Percentiles rank a stretch among this genome's conserved stretches.
Conservation (phyloP, 495 filamentous ascomycete species). For the Trichoderma orchidacearum region DNA sequence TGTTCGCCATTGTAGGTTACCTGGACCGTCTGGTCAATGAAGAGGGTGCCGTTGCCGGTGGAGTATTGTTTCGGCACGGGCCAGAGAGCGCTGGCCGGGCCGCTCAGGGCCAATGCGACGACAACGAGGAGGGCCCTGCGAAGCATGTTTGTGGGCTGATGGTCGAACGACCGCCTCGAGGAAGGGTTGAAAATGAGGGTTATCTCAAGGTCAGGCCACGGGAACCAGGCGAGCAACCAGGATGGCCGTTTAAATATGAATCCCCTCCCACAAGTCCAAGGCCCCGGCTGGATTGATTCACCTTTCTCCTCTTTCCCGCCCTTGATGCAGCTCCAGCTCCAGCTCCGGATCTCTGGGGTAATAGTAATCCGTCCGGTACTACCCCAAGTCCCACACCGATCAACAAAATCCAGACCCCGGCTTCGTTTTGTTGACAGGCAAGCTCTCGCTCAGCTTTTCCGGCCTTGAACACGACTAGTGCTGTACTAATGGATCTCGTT, state of each 20-base stretch:
- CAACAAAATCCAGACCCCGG: background rate
- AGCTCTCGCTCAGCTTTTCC: too few relatives aligned
- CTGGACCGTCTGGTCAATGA: conserved; percentile 35
- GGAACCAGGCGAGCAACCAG: background rate
- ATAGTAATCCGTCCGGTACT: background rate
- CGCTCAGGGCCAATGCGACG: background rate
- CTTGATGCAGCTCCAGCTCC: background rate
- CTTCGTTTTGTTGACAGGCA: background rate
- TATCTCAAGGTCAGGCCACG: background rate
- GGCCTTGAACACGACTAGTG: too few relatives aligned
- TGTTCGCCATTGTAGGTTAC: conserved; percentile 42
- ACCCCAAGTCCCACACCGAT: background rate
- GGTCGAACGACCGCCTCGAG: background rate
- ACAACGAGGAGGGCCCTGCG: background rate
- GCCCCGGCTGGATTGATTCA: background rate
- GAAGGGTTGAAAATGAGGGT: background rate
- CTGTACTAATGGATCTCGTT: background rate
- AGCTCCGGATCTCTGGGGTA: background rate
- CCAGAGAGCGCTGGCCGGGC: conserved; percentile 37
- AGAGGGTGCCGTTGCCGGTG: conserved; percentile 39
- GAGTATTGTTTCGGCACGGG: conserved; percentile 38
- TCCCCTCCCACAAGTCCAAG: background rate
- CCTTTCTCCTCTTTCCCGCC: background rate
- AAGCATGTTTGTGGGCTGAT: background rate
- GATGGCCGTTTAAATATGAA: background rate